A percentile compares a stretch with the other conserved stretches of the same genome.
Conservation (phyloP, 2,329 filamentous ascomycete genomes). For the Bisporella sp. region DNA sequence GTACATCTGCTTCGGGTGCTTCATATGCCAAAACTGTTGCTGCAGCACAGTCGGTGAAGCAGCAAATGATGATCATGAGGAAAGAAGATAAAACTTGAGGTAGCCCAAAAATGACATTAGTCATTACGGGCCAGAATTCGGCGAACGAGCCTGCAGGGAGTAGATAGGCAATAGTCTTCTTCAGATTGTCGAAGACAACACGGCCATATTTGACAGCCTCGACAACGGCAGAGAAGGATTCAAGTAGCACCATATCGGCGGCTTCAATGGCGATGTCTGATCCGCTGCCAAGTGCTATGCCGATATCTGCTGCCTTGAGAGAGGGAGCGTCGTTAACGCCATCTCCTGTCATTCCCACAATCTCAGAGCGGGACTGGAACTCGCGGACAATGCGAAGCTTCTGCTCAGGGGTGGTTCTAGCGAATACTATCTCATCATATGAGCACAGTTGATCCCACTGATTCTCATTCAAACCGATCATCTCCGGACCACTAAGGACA, state of each 20-base stretch:
- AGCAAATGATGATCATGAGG: conserved; percentile 43
- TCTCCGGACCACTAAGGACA: conserved; percentile 47
- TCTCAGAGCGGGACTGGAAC: conserved; percentile 54
- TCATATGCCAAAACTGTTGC: conserved; percentile 72
- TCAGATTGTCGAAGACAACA: conserved; percentile 47
- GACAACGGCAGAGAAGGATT: conserved; percentile 46
- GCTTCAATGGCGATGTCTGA: conserved; percentile 60
- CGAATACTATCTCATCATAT: conserved; percentile 71
- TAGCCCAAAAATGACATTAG: conserved; percentile 54
- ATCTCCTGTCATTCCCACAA: conserved; percentile 53
- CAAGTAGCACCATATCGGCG: conserved; percentile 44
- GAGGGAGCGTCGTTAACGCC: conserved; percentile 50
- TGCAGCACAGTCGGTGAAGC: conserved; percentile 70
- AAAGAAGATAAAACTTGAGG: conserved; percentile 54
- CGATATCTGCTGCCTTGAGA: conserved; percentile 45
- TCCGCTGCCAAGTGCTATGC: conserved; percentile 56
- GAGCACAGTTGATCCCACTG: conserved; percentile 61
- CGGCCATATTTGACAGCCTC: conserved; percentile 45
- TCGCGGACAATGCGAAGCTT: conserved; percentile 75
- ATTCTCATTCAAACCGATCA: conserved; percentile 55
- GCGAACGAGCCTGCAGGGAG: conserved; percentile 51
- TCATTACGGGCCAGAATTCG: conserved; percentile 57
- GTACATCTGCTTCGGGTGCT: conserved; percentile 67
- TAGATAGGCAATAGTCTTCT: conserved; percentile 50
- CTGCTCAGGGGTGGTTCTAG: conserved; percentile 69